These are phyloP conservation scores for Epichloe gansuensis DNA, from an alignment of 2,329 filamentous ascomycete species.

Conservation along the genomic window DNA sequence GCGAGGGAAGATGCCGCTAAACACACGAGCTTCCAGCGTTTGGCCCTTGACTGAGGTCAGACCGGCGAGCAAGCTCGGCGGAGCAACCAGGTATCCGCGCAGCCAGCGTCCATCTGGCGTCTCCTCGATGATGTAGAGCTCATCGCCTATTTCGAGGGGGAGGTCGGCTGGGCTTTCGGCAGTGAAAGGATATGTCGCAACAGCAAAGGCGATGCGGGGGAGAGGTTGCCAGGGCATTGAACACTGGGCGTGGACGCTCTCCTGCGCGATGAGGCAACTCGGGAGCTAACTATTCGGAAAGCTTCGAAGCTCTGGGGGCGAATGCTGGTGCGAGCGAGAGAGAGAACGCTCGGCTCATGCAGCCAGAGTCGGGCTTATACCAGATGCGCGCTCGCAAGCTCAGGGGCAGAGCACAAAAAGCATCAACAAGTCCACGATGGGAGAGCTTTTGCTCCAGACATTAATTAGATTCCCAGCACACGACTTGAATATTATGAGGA, in stretches of 20 bases:
- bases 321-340: not conserved
- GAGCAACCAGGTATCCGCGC: conserved; percentile 87
- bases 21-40: conserved; percentile 88
- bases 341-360: not conserved
- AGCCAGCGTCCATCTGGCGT: conserved; percentile 88
- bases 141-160: conserved; percentile 93
- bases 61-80: conserved; percentile 82
- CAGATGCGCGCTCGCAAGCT: conserved; percentile 3
- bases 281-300: not conserved
- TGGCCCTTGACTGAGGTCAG: conserved; percentile 85
- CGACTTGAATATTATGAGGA: not conserved
- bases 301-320: not conserved
- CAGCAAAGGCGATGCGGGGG: conserved; percentile 92
- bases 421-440: conserved; percentile 2
- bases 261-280: conserved; percentile 4
- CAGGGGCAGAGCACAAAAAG: not conserved
- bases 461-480: not conserved
- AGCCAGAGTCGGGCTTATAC: not conserved
- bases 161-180: conserved; percentile 80
- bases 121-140: conserved; percentile 97
- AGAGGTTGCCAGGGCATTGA: conserved; percentile 94
- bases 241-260: conserved; percentile 11
- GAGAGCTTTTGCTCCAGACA: not conserved
- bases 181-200: conserved; percentile 89
- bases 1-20: conserved; percentile 94